Percentiles rank a stretch among this genome's conserved stretches.
phyloP scores from a whole-genome alignment of 148 eudicot species.

The Rhododendron kiyosumense region DNA sequence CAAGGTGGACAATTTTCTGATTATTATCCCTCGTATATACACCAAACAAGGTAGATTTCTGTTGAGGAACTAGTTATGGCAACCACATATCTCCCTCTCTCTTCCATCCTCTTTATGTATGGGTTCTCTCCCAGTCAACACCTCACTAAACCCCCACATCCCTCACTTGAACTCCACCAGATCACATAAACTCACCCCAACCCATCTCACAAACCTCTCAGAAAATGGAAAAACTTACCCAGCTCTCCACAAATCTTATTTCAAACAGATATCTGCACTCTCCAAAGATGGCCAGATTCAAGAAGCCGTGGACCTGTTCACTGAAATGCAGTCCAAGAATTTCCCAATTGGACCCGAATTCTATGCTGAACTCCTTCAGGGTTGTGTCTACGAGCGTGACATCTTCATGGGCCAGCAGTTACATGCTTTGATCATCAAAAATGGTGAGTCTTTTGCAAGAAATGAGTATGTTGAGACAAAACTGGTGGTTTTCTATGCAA shows the following conservation, averaged over 20 bases:
- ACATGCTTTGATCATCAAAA: slow-evolving; percentile 45
- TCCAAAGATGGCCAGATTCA: slow-evolving; percentile 30
- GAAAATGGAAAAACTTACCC: slow-evolving; percentile 11
- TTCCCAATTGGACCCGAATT: slow-evolving; percentile 31
- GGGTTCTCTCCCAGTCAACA: slow-evolving; percentile 35
- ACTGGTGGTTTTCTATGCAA: slow-evolving; percentile 52
- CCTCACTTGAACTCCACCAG: slow-evolving; percentile 5
- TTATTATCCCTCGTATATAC: background rate
- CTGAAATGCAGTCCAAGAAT: slow-evolving; percentile 25
- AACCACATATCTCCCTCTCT: background rate
- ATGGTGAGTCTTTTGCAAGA: slow-evolving; percentile 31
- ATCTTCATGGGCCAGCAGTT: slow-evolving; percentile 45
- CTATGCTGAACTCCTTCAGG: slow-evolving; percentile 47
- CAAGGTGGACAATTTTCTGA: background rate
- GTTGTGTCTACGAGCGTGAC: slow-evolving; percentile 34
- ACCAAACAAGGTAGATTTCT: background rate
- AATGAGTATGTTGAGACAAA: slow-evolving; percentile 54
- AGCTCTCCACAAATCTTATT: slow-evolving; percentile 16
- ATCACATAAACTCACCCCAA: slow-evolving; percentile 8
- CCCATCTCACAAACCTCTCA: slow-evolving; percentile 16
- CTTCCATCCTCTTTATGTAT: slow-evolving; percentile 27
- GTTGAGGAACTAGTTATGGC: background rate
- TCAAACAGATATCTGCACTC: slow-evolving; percentile 20
- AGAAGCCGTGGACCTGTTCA: slow-evolving; percentile 33
- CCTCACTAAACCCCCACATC: slow-evolving; percentile 9